A percentile compares a stretch with the other conserved stretches of the same genome.
Conservation (phyloP, 345 rosid species). For the Dimocarpus longan region DNA sequence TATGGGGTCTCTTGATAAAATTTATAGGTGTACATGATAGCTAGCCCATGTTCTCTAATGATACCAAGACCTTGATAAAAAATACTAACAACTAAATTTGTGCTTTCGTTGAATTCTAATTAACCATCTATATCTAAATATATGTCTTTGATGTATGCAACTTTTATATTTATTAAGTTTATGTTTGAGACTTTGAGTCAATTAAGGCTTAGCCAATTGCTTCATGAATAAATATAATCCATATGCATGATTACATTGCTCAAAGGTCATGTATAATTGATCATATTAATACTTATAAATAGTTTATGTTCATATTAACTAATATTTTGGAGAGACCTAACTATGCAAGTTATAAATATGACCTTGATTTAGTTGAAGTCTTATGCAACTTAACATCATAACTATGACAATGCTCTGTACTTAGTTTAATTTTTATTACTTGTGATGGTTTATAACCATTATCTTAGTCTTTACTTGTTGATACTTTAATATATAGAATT, state of each 20-base stretch:
- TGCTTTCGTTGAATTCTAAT: too few relatives aligned
- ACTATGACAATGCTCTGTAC: background rate
- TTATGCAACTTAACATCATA: background rate
- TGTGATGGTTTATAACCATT: conserved; percentile 5
- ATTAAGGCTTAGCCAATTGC: background rate
- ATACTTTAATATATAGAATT: background rate
- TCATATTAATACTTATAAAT: background rate
- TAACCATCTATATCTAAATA: too few relatives aligned
- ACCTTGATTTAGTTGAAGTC: conserved; percentile 1
- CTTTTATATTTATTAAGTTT: too few relatives aligned
- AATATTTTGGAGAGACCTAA: background rate
- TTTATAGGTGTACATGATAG: too few relatives aligned
- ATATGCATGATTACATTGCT: background rate
- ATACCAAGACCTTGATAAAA: too few relatives aligned
- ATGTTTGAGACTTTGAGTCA: background rate
- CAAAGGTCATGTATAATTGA: background rate
- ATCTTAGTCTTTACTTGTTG: conserved; percentile 10
- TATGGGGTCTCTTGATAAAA: too few relatives aligned
- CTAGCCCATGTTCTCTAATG: too few relatives aligned
- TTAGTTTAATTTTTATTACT: background rate
- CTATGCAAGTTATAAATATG: background rate
- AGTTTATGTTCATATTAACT: background rate
- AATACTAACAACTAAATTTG: too few relatives aligned
- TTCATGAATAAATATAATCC: background rate
- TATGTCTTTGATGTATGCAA: too few relatives aligned